Base-by-base conservation (phyloP, 2,329 filamentous ascomycete genomes). In the Zasmidium cellare region DNA sequence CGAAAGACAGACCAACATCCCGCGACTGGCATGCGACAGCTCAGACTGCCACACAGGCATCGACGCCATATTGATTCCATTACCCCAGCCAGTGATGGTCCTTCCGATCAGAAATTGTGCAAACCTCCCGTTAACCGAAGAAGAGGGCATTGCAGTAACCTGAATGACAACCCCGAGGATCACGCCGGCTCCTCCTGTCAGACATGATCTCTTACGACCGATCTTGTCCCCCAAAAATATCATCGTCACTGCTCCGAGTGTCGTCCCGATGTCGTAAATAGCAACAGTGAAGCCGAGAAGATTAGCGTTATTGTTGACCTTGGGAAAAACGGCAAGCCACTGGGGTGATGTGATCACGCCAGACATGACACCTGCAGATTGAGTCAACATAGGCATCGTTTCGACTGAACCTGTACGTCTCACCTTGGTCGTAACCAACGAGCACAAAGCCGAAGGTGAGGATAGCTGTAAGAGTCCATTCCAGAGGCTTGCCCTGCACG, bases 381-480 rank as follows among this genome's bases (percentile, higher is more conserved):
- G 31, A 23, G 9, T 31, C 28, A 31, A 14, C 16, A 44, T 41
- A 35, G 20, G 12, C 23, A 44, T 12, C n/a, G 19, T 22, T 1
- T 45, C n/a, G n/a, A n/a, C n/a, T n/a, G n/a, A n/a, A n/a, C n/a
- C n/a, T n/a, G n/a, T n/a, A n/a, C n/a, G n/a, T n/a, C n/a, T n/a
- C n/a, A 52, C 50, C 50, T n/a, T 52, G 50, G 41, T 52, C 50
- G 23, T 52, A 52, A n/a, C 50, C 50, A 11, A 52, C 50, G 5
- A 52, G 50, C 31, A 52, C 50, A 22, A 52, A 52, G 3, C 50
- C 50, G 35, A 52, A 52, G n/a, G 50, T 52, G 28, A 52, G 35
- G 38, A 52, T 45, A 9, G 44, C 16, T 23, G 50, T 52, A n/a
- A 52, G n/a, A 18, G 22, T 22, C 50, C 50, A 52, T 45, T 52